Evolutionary conservation across 129 eudicot genomes (phyloP).

Genomic region (Artemisia annua): DNA sequence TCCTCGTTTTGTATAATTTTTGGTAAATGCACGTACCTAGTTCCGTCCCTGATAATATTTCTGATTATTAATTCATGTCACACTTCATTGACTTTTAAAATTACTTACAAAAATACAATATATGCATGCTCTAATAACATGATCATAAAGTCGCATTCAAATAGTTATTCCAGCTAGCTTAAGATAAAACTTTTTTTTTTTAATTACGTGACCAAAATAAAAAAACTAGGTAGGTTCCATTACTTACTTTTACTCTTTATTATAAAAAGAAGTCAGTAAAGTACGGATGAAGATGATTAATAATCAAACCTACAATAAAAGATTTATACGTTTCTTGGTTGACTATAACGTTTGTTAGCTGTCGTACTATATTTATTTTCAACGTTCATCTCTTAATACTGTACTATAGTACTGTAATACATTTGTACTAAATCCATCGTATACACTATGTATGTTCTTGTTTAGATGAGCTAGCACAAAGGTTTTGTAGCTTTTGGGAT

Average conservation of each 20-base stretch:
- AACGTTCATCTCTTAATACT: slow-evolving; percentile 18
- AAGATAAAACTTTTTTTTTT: no score
- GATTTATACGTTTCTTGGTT: slow-evolving; percentile 29
- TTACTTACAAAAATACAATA: no score
- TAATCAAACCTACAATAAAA: not conserved
- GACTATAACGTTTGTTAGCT: slow-evolving; percentile 30
- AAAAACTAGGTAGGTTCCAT: not conserved
- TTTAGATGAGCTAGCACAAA: slow-evolving; percentile 18
- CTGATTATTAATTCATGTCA: no score
- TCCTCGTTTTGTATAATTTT: no score
- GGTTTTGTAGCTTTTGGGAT: slow-evolving; percentile 1
- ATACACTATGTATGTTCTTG: slow-evolving; percentile 18
- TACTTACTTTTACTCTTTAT: not conserved
- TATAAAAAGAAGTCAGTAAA: slow-evolving; percentile 22
- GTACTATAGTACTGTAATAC: slow-evolving; percentile 11
- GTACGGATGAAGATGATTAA: slow-evolving; percentile 18
- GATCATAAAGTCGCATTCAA: no score
- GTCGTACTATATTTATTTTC: slow-evolving; percentile 12
- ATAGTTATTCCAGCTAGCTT: not conserved
- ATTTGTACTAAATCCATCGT: slow-evolving; percentile 5
- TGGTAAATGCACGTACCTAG: no score
- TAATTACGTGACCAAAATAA: no score
- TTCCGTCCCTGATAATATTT: no score
- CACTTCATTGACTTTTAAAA: no score
- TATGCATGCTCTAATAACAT: no score